Conservation (phyloP, 352 stramenopile species). For the Phytophthora palmivora region DNA sequence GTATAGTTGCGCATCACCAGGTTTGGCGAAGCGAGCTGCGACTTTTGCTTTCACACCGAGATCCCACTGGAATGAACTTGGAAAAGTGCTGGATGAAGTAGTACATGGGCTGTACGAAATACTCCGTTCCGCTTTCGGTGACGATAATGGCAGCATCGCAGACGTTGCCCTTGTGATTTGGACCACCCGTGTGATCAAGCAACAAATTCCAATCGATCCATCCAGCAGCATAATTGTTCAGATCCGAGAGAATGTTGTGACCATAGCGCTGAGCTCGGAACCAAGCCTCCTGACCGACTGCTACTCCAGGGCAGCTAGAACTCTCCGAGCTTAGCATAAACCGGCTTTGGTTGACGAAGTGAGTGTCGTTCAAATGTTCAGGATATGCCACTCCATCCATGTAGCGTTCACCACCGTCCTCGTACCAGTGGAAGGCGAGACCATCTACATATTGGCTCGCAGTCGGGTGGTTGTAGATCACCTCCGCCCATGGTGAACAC, state of each 20-base stretch:
- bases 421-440: conserved; percentile 93
- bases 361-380: conserved; percentile 80
- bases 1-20: conserved; percentile 62
- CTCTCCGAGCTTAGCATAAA: conserved; percentile 80
- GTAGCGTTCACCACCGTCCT: conserved; percentile 42
- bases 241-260: conserved; percentile 90
- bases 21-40: conserved; percentile 50
- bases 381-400: conserved; percentile 82
- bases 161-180: conserved; percentile 88
- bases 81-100: conserved; percentile 92
- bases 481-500: conserved; percentile 74
- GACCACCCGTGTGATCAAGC: conserved; percentile 87
- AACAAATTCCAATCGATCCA: conserved; percentile 95
- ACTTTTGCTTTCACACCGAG: conserved; percentile 60
- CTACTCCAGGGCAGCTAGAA: conserved; percentile 76
- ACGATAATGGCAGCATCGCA: conserved; percentile 84
- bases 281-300: conserved; percentile 65
- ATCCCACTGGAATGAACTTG: conserved; percentile 79
- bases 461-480: conserved; percentile 65
- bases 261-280: conserved; percentile 86
- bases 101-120: conserved; percentile 88
- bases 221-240: conserved; percentile 85
- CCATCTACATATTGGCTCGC: conserved; percentile 85
- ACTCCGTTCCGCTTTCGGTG: conserved; percentile 44
- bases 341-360: conserved; percentile 60